Evolutionary conservation across 176 grass and related monocot species (phyloP).

Genomic region (Eragrostis nindensis): DNA sequence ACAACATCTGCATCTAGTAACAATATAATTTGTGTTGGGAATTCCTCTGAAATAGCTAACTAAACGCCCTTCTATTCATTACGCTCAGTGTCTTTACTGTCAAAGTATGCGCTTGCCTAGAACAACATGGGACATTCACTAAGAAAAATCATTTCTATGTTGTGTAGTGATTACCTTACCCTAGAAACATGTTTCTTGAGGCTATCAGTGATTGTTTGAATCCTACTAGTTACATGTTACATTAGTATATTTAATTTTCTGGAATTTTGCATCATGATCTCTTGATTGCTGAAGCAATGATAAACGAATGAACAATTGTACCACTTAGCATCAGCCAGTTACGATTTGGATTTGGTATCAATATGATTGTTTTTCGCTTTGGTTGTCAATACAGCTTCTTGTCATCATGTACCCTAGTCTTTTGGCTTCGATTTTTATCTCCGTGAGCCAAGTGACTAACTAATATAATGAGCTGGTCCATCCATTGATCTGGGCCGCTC

Average conservation of each 20-base stretch:
- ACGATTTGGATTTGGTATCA: not conserved
- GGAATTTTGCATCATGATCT: not conserved
- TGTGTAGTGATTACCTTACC: not conserved
- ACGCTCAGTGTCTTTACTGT: not conserved
- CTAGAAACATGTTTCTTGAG: not conserved
- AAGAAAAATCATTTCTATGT: not conserved
- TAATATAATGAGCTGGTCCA: not conserved
- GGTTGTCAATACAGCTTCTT: not conserved
- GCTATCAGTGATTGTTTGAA: not conserved
- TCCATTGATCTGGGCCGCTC: not conserved
- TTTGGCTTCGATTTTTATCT: not conserved
- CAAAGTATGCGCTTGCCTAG: not conserved
- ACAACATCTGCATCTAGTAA: not conserved
- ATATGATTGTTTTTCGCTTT: too few species aligned
- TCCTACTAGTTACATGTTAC: not conserved
- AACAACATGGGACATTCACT: conserved; percentile 10
- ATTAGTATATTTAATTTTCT: not conserved
- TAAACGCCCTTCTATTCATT: not conserved
- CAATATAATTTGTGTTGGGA: not conserved
- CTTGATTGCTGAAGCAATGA: not conserved
- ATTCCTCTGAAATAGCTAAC: conserved; percentile 7
- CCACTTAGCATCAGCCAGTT: not conserved
- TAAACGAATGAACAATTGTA: not conserved
- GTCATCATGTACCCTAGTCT: not conserved
- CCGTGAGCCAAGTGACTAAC: not conserved